Evolutionary conservation across 2,329 filamentous ascomycete genomes (phyloP).

Genomic region (Cordyceps javanica): DNA sequence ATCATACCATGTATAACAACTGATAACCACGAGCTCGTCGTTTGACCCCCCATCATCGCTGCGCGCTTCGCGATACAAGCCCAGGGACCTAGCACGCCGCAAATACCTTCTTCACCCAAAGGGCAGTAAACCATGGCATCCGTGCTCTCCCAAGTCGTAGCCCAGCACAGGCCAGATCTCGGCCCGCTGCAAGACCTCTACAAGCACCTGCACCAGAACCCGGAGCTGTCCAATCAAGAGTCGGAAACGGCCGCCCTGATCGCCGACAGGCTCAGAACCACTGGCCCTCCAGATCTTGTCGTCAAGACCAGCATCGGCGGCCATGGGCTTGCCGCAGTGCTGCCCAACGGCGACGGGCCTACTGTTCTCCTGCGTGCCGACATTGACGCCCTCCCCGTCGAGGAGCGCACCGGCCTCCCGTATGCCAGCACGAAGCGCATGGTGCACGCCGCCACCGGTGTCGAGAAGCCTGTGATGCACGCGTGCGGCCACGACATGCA

Average conservation of each 20-base stretch:
- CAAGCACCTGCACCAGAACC: conserved; percentile 52
- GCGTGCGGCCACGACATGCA: conserved; percentile 65
- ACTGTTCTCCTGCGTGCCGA: conserved; percentile 55
- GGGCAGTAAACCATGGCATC: background rate
- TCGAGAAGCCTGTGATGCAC: conserved; percentile 56
- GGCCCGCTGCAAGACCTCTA: conserved; percentile 34
- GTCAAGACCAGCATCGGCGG: conserved; percentile 46
- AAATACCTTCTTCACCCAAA: background rate
- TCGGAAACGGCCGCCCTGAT: conserved; percentile 43
- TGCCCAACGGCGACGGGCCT: conserved; percentile 48
- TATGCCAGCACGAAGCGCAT: conserved; percentile 45
- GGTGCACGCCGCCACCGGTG: conserved; percentile 36
- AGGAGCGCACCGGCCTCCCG: conserved; percentile 46
- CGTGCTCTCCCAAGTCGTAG: background rate
- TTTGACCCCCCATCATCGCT: background rate
- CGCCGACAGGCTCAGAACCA: conserved; percentile 30
- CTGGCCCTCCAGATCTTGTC: conserved; percentile 25
- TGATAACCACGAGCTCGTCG: background rate
- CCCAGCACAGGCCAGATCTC: conserved; percentile 5
- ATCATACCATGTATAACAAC: background rate
- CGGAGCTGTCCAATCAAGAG: conserved; percentile 55
- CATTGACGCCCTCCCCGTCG: conserved; percentile 54
- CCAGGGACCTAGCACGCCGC: background rate
- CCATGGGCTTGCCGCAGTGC: conserved; percentile 49
- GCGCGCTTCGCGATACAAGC: too few relatives aligned